A percentile compares a stretch with the other conserved stretches of the same genome.
Evolutionary conservation across 345 rosid genomes (phyloP).

Genomic region (Salix viminalis): DNA sequence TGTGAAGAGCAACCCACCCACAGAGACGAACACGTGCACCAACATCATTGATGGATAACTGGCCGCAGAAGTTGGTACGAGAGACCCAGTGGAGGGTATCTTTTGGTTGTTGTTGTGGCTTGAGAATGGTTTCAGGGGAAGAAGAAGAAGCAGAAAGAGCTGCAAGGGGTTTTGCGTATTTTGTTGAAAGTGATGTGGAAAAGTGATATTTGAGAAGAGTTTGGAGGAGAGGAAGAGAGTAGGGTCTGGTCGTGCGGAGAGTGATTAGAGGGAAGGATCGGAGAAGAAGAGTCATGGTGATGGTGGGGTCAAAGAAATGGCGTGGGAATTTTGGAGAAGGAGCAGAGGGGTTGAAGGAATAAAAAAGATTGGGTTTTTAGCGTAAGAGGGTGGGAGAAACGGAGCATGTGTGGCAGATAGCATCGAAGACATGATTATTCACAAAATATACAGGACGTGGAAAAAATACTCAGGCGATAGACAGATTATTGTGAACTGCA

Average conservation of each 20-base stretch:
- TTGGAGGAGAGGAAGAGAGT: constrained; percentile 9
- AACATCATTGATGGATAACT: constrained; percentile 54
- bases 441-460: no score
- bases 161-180: constrained; percentile 18
- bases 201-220: constrained; percentile 7
- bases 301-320: background rate
- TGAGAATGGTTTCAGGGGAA: constrained; percentile 18
- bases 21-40: constrained; percentile 82
- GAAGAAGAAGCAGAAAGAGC: constrained; percentile 25
- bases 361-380: background rate
- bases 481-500: no score
- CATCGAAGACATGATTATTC: no score
- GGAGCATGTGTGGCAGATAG: background rate
- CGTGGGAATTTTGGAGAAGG: constrained; percentile 14
- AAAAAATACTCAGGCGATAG: no score
- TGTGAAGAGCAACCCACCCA: constrained; percentile 93
- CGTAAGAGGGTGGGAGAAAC: background rate
- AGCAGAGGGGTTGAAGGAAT: constrained; percentile 40
- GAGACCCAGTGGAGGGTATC: constrained; percentile 66
- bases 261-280: constrained; percentile 36
- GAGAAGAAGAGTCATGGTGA: constrained; percentile 25
- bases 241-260: constrained; percentile 18
- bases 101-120: constrained; percentile 4
- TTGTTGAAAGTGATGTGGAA: constrained; percentile 17
- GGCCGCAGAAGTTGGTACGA: constrained; percentile 60